Evolutionary conservation across 1,139 yeast genomes (phyloP).

Genomic region (Suhomyces bribrorum): DNA sequence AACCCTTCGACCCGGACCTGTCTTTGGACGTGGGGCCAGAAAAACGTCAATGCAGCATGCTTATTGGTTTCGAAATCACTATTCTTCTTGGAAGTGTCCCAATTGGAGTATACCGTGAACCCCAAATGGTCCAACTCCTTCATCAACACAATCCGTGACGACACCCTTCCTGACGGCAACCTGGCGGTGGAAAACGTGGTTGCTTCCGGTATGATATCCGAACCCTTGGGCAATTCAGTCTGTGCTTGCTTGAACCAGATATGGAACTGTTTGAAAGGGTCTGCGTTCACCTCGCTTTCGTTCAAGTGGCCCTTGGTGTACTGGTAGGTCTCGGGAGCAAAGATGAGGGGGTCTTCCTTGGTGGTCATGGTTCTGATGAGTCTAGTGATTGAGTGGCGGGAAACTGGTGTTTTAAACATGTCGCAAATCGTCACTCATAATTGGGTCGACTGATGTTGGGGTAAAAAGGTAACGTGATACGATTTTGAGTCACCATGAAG

Average conservation of each 20-base stretch:
- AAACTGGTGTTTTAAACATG: neutral
- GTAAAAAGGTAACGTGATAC: neutral
- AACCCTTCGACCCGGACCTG: slow-evolving; percentile 92
- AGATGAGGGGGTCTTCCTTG: slow-evolving; percentile 22
- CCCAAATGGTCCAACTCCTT: slow-evolving; percentile 88
- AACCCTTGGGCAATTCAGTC: slow-evolving; percentile 46
- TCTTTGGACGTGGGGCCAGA: slow-evolving; percentile 88
- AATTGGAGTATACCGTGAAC: slow-evolving; percentile 86
- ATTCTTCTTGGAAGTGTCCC: slow-evolving; percentile 84
- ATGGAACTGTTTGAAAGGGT: slow-evolving; percentile 78
- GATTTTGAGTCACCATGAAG: no score
- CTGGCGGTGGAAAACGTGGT: slow-evolving; percentile 81
- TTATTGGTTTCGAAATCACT: slow-evolving; percentile 70
- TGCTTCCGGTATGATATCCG: slow-evolving; percentile 68
- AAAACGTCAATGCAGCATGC: slow-evolving; percentile 81
- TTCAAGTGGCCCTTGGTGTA: slow-evolving; percentile 69
- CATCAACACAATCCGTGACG: slow-evolving; percentile 78
- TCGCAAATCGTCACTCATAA: neutral
- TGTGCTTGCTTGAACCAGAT: slow-evolving; percentile 86
- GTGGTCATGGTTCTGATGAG: slow-evolving; percentile 4
- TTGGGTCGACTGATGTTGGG: neutral
- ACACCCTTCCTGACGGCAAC: slow-evolving; percentile 84
- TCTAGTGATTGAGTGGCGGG: neutral
- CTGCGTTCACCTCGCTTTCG: slow-evolving; percentile 50
- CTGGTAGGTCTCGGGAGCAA: slow-evolving; percentile 90